These are phyloP conservation scores for Breynia disticha DNA, from an alignment of 441 rosid genomes.

Conservation along the genomic window DNA sequence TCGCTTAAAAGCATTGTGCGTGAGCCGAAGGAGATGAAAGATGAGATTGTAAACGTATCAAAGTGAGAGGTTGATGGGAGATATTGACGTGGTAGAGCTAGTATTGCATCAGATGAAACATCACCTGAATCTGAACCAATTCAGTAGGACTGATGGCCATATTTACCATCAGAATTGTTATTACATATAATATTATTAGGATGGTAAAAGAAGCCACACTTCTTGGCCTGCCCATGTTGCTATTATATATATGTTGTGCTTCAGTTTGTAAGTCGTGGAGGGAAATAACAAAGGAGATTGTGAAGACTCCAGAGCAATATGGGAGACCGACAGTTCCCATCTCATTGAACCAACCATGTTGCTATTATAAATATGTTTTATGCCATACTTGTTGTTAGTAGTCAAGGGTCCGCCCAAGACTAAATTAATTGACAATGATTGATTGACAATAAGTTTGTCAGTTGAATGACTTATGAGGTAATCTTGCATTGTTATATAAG, in stretches of 20 bases:
- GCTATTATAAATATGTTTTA: too few species aligned
- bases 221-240: conserved; percentile 85
- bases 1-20: conserved; percentile 68
- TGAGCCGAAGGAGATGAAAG: conserved; percentile 69
- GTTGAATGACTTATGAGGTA: too few species aligned
- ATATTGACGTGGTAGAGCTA: conserved; percentile 46
- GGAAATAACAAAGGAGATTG: conserved; percentile 65
- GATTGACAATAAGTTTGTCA: too few species aligned
- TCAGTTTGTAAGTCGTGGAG: conserved; percentile 95
- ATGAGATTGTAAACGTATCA: conserved; percentile 70
- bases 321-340: conserved; percentile 84
- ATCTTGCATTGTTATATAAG: too few species aligned
- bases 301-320: conserved; percentile 72
- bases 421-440: too few species aligned
- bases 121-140: conserved; percentile 20
- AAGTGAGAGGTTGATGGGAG: conserved; percentile 39
- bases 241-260: conserved; percentile 70
- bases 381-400: too few species aligned
- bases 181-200: conserved; percentile 62
- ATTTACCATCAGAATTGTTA: conserved; percentile 83
- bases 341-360: conserved; percentile 92
- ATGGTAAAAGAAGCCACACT: conserved; percentile 76
- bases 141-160: conserved; percentile 73
- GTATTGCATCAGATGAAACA: conserved; percentile 75
- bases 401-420: too few species aligned